Evolutionary conservation across 768 basidiomycete species (phyloP).

Genomic region (Termitomyces sp.): DNA sequence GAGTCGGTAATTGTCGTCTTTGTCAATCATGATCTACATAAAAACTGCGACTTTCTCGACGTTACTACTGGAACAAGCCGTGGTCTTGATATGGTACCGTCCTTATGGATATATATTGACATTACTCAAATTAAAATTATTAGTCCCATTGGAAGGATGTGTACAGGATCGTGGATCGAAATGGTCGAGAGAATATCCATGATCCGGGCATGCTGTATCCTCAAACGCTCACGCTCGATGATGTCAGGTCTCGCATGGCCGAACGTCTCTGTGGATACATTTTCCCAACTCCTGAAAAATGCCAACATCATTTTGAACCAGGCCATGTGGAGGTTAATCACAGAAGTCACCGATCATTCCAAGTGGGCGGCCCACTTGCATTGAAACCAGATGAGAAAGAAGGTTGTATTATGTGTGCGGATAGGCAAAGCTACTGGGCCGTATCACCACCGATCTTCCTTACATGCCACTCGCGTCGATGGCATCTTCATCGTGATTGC

Average conservation of each 20-base stretch:
- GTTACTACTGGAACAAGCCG: slow-evolving; percentile 3
- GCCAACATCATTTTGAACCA: neutral
- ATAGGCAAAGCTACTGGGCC: slow-evolving; percentile 5
- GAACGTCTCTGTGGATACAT: slow-evolving; percentile 4
- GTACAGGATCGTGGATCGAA: slow-evolving; percentile 1
- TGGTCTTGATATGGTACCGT: neutral
- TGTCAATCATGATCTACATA: slow-evolving; percentile 1
- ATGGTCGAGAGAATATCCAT: neutral
- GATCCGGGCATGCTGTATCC: slow-evolving; percentile 6
- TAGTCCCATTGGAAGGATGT: slow-evolving; percentile 5
- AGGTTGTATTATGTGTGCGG: slow-evolving; percentile 2
- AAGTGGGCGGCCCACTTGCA: neutral
- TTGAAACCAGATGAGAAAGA: neutral
- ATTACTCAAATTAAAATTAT: neutral
- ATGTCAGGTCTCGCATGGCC: slow-evolving; percentile 4
- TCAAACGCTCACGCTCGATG: slow-evolving; percentile 2
- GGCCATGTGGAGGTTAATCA: neutral
- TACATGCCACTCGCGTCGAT: slow-evolving; percentile 5
- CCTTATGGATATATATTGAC: neutral
- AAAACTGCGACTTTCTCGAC: slow-evolving; percentile 1
- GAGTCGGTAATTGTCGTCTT: slow-evolving; percentile 2
- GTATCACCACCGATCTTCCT: slow-evolving; percentile 7
- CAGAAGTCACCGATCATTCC: neutral
- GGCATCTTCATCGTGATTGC: slow-evolving; percentile 9
- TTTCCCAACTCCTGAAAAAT: slow-evolving; percentile 1